A percentile compares a stretch with the other conserved stretches of the same genome.
Conservation (phyloP, 2,329 filamentous ascomycete species). For the Colletotrichum cordylinicola region DNA sequence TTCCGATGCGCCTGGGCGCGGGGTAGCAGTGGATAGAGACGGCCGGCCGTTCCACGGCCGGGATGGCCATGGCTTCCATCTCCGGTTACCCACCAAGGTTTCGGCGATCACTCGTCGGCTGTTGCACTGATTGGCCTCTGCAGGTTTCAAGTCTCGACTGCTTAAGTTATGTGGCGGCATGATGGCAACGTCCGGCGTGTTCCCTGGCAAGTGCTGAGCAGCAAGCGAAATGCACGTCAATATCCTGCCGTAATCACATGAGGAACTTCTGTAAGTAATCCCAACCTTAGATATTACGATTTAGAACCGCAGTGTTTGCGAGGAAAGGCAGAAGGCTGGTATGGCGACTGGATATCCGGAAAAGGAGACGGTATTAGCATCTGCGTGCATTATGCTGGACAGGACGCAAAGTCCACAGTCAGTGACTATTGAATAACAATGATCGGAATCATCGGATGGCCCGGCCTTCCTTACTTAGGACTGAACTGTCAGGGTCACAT, state of each 20-base stretch:
- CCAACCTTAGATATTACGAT: background rate
- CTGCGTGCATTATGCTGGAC: background rate
- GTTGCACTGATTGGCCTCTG: background rate
- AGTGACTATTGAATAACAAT: background rate
- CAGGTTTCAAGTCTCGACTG: background rate
- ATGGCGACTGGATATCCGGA: rapidly evolving
- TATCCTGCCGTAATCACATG: background rate
- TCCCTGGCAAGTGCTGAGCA: background rate
- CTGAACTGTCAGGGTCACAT: background rate
- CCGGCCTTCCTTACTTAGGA: background rate
- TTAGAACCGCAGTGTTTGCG: background rate
- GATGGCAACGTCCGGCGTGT: background rate
- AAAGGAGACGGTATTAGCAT: background rate
- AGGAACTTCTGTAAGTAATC: background rate
- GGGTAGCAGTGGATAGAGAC: background rate
- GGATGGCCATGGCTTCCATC: background rate
- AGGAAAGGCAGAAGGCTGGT: background rate
- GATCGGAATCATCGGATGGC: background rate
- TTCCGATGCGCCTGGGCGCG: background rate
- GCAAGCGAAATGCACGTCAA: background rate
- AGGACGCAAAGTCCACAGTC: background rate
- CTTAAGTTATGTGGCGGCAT: background rate
- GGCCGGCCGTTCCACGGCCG: background rate
- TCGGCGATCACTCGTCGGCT: background rate
- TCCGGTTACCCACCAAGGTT: background rate